Conservation (phyloP, 371 early-diverging fungal genomes). For the Apophysomyces ossiformis region DNA sequence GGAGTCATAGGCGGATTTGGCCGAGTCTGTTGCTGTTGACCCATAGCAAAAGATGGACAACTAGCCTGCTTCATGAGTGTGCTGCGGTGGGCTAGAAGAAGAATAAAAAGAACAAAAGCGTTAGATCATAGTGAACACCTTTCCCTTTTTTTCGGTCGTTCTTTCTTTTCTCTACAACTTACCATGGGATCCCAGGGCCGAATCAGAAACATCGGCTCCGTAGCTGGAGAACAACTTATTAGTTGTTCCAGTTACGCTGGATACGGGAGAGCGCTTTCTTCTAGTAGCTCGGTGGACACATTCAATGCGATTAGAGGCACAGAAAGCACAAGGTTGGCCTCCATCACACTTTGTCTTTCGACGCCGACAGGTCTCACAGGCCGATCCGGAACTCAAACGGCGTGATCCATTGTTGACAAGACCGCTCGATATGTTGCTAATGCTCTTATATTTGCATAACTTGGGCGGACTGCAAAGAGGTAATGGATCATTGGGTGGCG, state of each 20-base stretch:
- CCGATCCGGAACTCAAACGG: conserved; percentile 48
- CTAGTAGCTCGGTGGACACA: conserved; percentile 39
- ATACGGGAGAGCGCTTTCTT: conserved; percentile 25
- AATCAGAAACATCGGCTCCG: not conserved
- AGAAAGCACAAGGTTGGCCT: conserved; percentile 46
- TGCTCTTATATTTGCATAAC: conserved; percentile 7
- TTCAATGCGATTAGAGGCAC: conserved; percentile 38
- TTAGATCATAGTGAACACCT: not conserved
- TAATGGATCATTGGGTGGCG: not conserved
- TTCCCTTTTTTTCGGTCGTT: too few species aligned
- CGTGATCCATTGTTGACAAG: conserved; percentile 22
- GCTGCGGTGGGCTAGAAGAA: not conserved
- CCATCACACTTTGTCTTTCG: conserved; percentile 55
- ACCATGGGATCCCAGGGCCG: not conserved
- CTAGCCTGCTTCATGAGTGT: conserved; percentile 29
- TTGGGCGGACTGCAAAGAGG: not conserved
- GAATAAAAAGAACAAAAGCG: not conserved
- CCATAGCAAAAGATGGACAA: conserved; percentile 24
- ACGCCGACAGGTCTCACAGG: conserved; percentile 50
- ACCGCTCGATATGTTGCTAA: not conserved
- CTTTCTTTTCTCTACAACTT: not conserved
- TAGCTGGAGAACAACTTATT: conserved; percentile 1
- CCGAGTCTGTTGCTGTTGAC: not conserved
- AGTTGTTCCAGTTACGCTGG: not conserved
- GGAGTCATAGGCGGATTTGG: conserved; percentile 2